Conservation (phyloP, 2,329 filamentous ascomycete genomes). For the Microdochium nivale region DNA sequence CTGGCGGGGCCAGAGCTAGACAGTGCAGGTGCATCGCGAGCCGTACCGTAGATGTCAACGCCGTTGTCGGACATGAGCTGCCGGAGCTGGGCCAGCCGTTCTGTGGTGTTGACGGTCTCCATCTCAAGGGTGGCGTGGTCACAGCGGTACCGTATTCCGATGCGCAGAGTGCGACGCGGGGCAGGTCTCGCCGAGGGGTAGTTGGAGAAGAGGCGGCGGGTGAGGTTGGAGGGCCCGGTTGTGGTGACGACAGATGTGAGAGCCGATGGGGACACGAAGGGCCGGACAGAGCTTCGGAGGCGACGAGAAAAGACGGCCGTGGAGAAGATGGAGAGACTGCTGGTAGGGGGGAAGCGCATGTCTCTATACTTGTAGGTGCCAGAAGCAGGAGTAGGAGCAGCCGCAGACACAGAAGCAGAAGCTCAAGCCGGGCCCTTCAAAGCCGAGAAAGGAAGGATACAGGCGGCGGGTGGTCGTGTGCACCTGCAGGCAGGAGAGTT, state of each 20-base stretch:
- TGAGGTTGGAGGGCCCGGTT: no score
- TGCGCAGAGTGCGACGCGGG: neutral
- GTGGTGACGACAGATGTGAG: neutral
- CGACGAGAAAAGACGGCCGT: neutral
- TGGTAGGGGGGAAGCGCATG: neutral
- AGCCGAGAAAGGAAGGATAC: neutral
- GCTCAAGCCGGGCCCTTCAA: neutral
- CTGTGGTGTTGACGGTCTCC: slow-evolving; percentile 71
- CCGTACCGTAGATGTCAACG: slow-evolving; percentile 82
- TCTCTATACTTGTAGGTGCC: neutral
- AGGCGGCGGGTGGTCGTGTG: no score
- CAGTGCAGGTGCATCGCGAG: neutral
- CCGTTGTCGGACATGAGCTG: slow-evolving; percentile 80
- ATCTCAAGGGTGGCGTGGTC: slow-evolving; percentile 36
- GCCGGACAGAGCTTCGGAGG: neutral
- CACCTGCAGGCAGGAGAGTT: neutral
- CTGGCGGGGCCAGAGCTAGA: neutral
- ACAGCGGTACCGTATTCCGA: neutral
- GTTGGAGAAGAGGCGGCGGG: neutral
- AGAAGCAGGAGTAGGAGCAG: no score
- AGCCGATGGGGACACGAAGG: neutral
- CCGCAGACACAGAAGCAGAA: neutral
- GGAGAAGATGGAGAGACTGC: neutral
- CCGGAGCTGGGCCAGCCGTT: slow-evolving; percentile 67
- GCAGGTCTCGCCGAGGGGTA: neutral